A percentile compares a stretch with the other conserved stretches of the same genome.
These are phyloP conservation scores for Alternaria burnsii DNA, from an alignment of 2,329 filamentous ascomycete genomes.

Conservation along the genomic window DNA sequence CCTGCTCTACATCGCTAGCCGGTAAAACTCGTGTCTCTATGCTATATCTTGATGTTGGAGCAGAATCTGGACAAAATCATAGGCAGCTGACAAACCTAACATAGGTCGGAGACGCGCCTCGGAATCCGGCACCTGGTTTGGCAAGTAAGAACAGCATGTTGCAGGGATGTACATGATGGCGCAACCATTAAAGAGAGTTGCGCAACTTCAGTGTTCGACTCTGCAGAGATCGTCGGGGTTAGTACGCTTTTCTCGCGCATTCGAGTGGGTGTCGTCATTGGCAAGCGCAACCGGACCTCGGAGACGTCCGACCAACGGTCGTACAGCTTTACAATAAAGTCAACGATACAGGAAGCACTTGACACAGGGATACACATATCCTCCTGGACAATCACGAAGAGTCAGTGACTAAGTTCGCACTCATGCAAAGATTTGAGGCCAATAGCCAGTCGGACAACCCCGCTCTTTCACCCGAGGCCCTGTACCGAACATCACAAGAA, in stretches of 20 bases:
- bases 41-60: background rate
- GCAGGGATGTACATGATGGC: background rate
- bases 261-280: background rate
- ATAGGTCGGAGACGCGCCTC: background rate
- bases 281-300: background rate
- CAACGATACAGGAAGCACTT: background rate
- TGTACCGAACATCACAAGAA: background rate
- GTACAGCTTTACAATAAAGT: no score
- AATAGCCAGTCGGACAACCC: background rate
- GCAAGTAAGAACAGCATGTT: background rate
- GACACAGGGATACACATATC: no score
- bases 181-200: no score
- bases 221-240: background rate
- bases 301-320: background rate
- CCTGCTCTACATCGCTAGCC: background rate
- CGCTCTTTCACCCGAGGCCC: background rate
- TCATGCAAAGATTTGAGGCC: background rate
- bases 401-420: background rate
- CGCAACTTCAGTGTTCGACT: background rate
- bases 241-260: background rate
- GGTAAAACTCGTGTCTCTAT: background rate
- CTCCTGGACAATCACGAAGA: background rate
- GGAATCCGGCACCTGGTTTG: background rate
- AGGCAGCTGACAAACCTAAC: background rate
- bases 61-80: background rate